phyloP scores from a whole-genome alignment of 768 basidiomycete genomes.

The Auricularia auricula-judae region DNA sequence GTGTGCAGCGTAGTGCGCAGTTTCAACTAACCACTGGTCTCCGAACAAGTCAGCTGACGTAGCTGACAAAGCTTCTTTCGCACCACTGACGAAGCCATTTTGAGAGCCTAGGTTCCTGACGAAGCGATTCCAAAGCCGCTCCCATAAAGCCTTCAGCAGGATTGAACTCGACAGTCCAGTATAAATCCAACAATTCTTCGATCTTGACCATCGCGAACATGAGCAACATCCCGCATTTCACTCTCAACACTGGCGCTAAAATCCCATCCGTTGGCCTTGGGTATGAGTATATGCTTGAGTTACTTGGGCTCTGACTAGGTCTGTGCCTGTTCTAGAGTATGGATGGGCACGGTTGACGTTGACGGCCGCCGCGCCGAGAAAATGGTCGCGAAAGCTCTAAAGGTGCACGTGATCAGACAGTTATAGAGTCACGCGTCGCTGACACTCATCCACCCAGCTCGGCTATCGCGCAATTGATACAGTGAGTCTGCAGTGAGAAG shows the following conservation, averaged over 20 bases:
- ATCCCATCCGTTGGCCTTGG: slow-evolving; percentile 6
- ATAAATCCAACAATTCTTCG: too few species aligned
- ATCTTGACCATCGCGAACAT: neutral
- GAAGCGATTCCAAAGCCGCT: too few species aligned
- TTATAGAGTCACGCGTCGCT: too few species aligned
- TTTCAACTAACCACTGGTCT: too few species aligned
- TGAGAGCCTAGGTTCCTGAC: too few species aligned
- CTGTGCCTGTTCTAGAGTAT: slow-evolving; percentile 1
- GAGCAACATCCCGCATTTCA: slow-evolving; percentile 5
- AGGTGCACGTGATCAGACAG: neutral
- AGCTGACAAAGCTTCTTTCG: too few species aligned
- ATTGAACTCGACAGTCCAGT: too few species aligned
- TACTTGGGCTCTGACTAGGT: too few species aligned
- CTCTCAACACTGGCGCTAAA: slow-evolving; percentile 6
- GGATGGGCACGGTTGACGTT: slow-evolving; percentile 8
- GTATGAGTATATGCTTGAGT: neutral
- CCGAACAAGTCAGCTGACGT: neutral
- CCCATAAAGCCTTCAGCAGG: too few species aligned
- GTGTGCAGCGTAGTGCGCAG: too few species aligned
- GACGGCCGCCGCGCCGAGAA: slow-evolving; percentile 1
- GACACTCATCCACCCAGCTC: slow-evolving; percentile 11
- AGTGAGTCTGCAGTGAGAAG: neutral
- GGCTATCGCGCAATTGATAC: slow-evolving; percentile 41
- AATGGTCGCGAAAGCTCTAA: slow-evolving; percentile 8
- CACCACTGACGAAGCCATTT: too few species aligned